phyloP scores from a whole-genome alignment of 192 early-diverging fungal species.

The Mortierella alpina region DNA sequence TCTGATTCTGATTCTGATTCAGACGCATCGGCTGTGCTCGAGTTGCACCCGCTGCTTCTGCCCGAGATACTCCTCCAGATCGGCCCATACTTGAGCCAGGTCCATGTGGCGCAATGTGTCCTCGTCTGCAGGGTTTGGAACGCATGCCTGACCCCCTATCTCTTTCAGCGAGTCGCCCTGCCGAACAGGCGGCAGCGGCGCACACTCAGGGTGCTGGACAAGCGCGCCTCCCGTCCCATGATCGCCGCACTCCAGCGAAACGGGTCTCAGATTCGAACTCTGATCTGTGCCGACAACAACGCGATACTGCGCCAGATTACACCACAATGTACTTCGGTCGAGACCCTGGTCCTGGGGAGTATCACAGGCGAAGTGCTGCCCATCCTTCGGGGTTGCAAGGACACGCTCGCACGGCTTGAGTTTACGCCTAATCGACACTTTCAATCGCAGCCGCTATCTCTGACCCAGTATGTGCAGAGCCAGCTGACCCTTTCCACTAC shows the following conservation, averaged over 20 bases:
- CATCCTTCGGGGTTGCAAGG: conserved; percentile 23
- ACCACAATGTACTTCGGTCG: conserved; percentile 5
- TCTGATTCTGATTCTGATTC: too few relatives aligned
- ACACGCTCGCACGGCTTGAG: conserved; percentile 14
- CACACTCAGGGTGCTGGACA: conserved; percentile 1
- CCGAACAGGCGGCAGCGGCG: conserved; percentile 1
- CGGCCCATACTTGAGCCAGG: conserved; percentile 27
- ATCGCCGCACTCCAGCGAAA: conserved; percentile 15
- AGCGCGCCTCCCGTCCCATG: conserved; percentile 24
- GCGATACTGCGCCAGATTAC: conserved; percentile 20
- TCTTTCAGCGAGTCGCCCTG: conserved; percentile 33
- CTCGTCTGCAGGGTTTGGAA: conserved; percentile 36
- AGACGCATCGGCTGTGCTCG: too few relatives aligned
- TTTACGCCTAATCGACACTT: conserved; percentile 2
- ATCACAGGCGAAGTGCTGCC: conserved; percentile 28
- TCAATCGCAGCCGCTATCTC: neutral
- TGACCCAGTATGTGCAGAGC: neutral
- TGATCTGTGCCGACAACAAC: conserved; percentile 25
- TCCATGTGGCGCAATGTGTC: conserved; percentile 1
- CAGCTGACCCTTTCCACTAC: neutral
- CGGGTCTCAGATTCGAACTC: conserved; percentile 14
- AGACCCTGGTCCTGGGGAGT: conserved; percentile 34
- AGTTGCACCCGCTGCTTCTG: conserved; percentile 22
- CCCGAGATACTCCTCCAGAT: conserved; percentile 31
- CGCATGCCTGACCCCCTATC: conserved; percentile 20